Evolutionary conservation across 768 basidiomycete genomes (phyloP).

Genomic region (Pleurotus platypus): DNA sequence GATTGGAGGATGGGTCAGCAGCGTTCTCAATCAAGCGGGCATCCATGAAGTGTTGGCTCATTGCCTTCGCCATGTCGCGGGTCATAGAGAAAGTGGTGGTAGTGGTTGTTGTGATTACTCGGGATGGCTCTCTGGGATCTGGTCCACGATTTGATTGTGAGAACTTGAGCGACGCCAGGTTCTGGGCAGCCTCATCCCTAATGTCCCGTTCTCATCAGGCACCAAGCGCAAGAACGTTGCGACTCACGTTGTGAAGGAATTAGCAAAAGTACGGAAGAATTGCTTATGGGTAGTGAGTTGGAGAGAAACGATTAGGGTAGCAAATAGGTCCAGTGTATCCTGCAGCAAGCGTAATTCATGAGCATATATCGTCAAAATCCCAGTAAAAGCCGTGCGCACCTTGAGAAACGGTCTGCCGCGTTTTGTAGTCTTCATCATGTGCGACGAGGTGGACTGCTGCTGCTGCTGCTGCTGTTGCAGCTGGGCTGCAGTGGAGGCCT

Average conservation of each 20-base stretch:
- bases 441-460: slow-evolving; percentile 58
- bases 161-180: slow-evolving; percentile 94
- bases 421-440: slow-evolving; percentile 99
- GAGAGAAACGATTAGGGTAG: slow-evolving; percentile 92
- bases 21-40: slow-evolving; percentile 97
- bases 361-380: slow-evolving; percentile 9
- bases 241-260: slow-evolving; percentile 93
- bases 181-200: slow-evolving; percentile 93
- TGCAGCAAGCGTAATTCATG: slow-evolving; percentile 24
- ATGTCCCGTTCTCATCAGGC: slow-evolving; percentile 9
- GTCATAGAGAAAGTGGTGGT: slow-evolving; percentile 99
- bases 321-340: slow-evolving; percentile 98
- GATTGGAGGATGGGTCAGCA: slow-evolving; percentile 78
- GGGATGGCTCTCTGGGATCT: slow-evolving; percentile 96
- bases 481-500: slow-evolving; percentile 35
- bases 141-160: slow-evolving; percentile 98
- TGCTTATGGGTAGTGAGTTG: slow-evolving; percentile 87
- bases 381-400: slow-evolving; percentile 37
- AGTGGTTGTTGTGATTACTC: slow-evolving; percentile 98
- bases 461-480: slow-evolving; percentile 5
- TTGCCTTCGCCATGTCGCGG: slow-evolving; percentile 98
- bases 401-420: slow-evolving; percentile 92
- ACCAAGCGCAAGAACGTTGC: slow-evolving; percentile 11
- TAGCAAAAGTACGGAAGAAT: slow-evolving; percentile 92
- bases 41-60: slow-evolving; percentile 99